A percentile compares a stretch with the other conserved stretches of the same genome.
These are phyloP conservation scores for Protomyces lactucae-debilis DNA, from an alignment of 1,139 yeast species.

Conservation along the genomic window DNA sequence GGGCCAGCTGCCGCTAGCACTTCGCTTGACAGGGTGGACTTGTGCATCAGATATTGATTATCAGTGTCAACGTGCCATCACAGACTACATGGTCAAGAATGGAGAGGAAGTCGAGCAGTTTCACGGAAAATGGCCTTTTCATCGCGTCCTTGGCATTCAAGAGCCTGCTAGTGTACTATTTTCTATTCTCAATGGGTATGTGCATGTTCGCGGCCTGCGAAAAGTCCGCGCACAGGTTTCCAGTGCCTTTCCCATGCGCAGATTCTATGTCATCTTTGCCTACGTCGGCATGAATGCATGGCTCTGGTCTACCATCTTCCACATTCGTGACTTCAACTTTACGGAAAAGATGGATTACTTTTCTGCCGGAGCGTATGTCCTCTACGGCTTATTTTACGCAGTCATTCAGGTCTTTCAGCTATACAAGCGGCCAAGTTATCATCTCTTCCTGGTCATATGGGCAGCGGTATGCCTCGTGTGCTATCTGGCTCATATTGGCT, in stretches of 20 bases:
- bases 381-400: slow-evolving; percentile 70
- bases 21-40: slow-evolving; percentile 63
- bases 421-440: slow-evolving; percentile 44
- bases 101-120: slow-evolving; percentile 65
- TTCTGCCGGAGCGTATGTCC: slow-evolving; percentile 84
- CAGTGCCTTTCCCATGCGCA: slow-evolving; percentile 39
- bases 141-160: slow-evolving; percentile 68
- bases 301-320: slow-evolving; percentile 80
- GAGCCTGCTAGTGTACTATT: slow-evolving; percentile 79
- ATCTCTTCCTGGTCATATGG: slow-evolving; percentile 39
- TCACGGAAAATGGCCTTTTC: slow-evolving; percentile 97
- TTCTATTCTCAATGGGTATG: slow-evolving; percentile 70
- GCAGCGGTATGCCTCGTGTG: slow-evolving; percentile 47
- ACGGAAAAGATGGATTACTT: slow-evolving; percentile 89
- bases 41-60: slow-evolving; percentile 85
- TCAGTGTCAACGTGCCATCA: slow-evolving; percentile 75
- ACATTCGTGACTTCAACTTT: slow-evolving; percentile 67
- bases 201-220: slow-evolving; percentile 60
- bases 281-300: slow-evolving; percentile 78
- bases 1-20: slow-evolving; percentile 41
- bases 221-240: slow-evolving; percentile 31
- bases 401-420: slow-evolving; percentile 54
- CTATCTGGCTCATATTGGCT: slow-evolving; percentile 59
- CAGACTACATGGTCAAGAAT: slow-evolving; percentile 48
- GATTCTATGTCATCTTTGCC: slow-evolving; percentile 48